Evolutionary conservation across 805 yeast genomes (phyloP), one percentile per base, ranked within the genome.

Genomic region (Candida ipomoeae): DNA sequence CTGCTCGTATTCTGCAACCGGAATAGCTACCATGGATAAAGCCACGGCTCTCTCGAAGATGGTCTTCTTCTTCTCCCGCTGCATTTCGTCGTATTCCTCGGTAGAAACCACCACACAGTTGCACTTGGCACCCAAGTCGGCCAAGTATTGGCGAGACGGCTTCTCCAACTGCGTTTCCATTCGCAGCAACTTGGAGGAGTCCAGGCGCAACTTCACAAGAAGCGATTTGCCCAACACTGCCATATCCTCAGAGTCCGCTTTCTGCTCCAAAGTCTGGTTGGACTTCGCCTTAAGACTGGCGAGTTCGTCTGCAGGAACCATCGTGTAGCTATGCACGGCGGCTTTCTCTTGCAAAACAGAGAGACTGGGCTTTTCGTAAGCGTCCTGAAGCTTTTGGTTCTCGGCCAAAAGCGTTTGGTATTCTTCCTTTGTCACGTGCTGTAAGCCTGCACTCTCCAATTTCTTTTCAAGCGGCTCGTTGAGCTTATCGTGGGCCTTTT

Each of bases 221-320:
- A 60, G 64, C 33, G 54, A 40, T 42, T 43, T 50, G 41, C 54
- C 55, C 37, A 55, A 36, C 14, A 55, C 42, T 13, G 45, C 63
- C 55, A 51, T 57, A 1, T 58, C 60, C 6, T 44, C 47, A 7
- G 52, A 43, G 1, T 40, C 36, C 3, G 69, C 69, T 39, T 58
- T 62, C 14, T 48, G 45, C 20, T 42, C 53, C 8, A 53, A 29
- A 11, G 54, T 32, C 18, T 52, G 49, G 26, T 44, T 18, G 5
- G 57, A 55, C 7, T 40, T 48, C 14, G 54, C 49, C 42, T 46
- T 48, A 41, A 53, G 46, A 3, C 43, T 45, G 6, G 52, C 46
- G 36, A 47, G 52, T 11, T 61, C 62, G 0, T 44, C 51, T 10
- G 40, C 35, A 17, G 55, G 41, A 20, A 63, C 17, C 17, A 57